A percentile compares a stretch with the other conserved stretches of the same genome.
phyloP scores from a whole-genome alignment of 148 eudicot species.

The Amaranthus palmeri region DNA sequence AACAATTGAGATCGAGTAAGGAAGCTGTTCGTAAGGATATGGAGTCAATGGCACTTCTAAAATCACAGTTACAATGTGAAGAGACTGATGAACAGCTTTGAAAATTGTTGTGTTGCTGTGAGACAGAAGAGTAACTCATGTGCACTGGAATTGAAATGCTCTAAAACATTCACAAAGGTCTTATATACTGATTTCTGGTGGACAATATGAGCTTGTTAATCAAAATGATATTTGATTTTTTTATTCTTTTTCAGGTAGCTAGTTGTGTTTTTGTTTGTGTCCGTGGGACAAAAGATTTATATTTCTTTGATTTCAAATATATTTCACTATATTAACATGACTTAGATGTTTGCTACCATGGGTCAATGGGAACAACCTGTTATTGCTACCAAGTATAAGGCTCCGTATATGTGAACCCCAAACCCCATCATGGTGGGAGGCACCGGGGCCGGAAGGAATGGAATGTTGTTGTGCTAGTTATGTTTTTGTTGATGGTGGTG shows the following conservation, averaged over 20 bases:
- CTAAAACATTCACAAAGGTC: neutral
- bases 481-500: no score
- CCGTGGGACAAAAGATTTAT: no score
- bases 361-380: no score
- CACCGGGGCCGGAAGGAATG: no score
- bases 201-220: neutral
- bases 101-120: neutral
- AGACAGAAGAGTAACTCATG: neutral
- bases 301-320: no score
- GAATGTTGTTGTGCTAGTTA: no score
- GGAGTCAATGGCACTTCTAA: slow-evolving; percentile 36
- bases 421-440: no score
- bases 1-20: slow-evolving; percentile 39
- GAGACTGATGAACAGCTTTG: slow-evolving; percentile 22
- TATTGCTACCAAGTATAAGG: no score
- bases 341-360: no score
- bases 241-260: neutral
- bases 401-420: no score
- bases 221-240: neutral
- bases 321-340: no score
- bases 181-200: neutral
- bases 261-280: neutral
- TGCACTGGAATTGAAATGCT: neutral
- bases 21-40: slow-evolving; percentile 43
- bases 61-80: slow-evolving; percentile 12